A percentile compares a stretch with the other conserved stretches of the same genome.
Conservation (phyloP, 257 asterid genomes). For the Solanum pennellii region DNA sequence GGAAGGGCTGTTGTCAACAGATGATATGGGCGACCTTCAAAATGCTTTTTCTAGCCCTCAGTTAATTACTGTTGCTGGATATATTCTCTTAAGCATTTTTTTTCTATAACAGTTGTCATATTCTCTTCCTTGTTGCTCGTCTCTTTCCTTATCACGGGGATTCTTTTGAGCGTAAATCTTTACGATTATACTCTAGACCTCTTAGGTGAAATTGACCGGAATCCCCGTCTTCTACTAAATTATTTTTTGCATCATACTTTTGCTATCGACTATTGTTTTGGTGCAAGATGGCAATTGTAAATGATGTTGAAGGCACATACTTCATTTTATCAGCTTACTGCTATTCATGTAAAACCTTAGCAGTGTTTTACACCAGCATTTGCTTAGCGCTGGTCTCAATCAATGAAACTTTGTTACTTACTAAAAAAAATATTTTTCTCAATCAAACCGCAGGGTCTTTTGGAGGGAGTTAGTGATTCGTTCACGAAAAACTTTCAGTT, state of each 20-base stretch:
- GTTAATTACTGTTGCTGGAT: not conserved
- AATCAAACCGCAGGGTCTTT: slow-evolving; percentile 50
- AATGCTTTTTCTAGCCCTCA: not conserved
- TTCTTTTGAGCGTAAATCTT: not conserved
- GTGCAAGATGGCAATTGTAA: not conserved
- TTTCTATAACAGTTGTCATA: not conserved
- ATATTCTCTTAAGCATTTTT: not conserved
- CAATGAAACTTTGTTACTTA: not conserved
- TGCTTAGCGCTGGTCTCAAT: not conserved
- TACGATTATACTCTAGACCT: not conserved
- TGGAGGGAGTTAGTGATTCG: slow-evolving; percentile 73
- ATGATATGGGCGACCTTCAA: not conserved
- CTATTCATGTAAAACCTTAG: not conserved
- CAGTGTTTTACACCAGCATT: not conserved
- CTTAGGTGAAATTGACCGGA: not conserved
- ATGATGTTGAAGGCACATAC: not conserved
- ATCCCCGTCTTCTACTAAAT: not conserved
- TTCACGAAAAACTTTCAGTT: slow-evolving; percentile 74
- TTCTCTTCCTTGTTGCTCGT: not conserved
- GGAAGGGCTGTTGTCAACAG: not conserved
- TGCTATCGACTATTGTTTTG: not conserved
- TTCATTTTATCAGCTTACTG: not conserved
- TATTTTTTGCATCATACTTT: not conserved
- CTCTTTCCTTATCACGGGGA: not conserved
- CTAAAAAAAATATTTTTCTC: not conserved